Evolutionary conservation across 345 rosid genomes (phyloP).

Genomic region (Syzygium aromaticum): DNA sequence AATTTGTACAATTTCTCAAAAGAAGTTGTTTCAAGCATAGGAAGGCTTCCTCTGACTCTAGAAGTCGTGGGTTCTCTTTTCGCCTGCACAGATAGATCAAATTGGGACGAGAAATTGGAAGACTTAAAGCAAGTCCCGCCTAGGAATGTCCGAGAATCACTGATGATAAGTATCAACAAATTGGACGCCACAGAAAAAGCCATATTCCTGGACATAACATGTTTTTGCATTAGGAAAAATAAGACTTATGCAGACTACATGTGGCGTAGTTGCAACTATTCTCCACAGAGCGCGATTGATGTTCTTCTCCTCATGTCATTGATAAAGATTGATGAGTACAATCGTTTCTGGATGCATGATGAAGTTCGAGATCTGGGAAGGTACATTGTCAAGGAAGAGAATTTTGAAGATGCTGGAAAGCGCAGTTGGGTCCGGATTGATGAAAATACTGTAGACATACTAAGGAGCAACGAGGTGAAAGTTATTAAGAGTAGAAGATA

Average conservation of each 20-base stretch:
- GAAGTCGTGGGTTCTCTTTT: neutral
- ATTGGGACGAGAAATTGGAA: neutral
- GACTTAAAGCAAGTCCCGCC: accelerated
- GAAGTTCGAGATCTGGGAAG: neutral
- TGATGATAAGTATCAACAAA: neutral
- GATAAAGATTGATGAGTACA: accelerated
- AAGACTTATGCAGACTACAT: neutral
- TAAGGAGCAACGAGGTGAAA: neutral
- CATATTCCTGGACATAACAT: neutral
- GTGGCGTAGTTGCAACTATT: neutral
- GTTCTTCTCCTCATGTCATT: neutral
- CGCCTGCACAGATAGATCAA: accelerated
- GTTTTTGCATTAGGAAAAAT: neutral
- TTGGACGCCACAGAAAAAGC: neutral
- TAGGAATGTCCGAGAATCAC: neutral
- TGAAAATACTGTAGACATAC: neutral
- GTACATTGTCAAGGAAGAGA: neutral
- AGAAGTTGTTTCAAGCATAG: neutral
- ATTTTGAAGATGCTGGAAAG: neutral
- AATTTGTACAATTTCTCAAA: accelerated
- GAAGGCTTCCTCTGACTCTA: neutral
- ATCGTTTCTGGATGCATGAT: neutral
- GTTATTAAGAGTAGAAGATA: neutral
- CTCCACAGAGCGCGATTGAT: neutral
- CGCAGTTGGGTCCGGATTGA: neutral